Base-by-base conservation (phyloP, 371 early-diverging fungal genomes). In the Entomophthora muscae region DNA sequence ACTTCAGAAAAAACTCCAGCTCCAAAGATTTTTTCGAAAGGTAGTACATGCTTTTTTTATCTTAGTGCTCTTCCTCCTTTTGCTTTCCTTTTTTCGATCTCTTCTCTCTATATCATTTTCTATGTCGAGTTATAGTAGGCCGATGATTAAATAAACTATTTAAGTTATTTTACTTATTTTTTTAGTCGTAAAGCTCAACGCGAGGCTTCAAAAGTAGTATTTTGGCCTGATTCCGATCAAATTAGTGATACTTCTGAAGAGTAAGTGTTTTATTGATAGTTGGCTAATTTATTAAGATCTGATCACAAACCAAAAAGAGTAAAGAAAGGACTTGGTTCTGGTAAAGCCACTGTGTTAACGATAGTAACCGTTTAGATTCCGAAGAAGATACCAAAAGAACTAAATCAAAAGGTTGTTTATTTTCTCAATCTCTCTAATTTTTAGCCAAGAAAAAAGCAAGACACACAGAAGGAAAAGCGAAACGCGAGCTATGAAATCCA, bases 121-220 rank as follows among this genome's bases (percentile, higher is more conserved):
- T 42, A 17, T 42, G 5, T 42, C 17, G 42, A 42, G 42, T 42
- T 42, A 42, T 10, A 10, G 5, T 42, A 42, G 42, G 42, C 17
- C 17, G 42, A 10, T 42, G 42, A 42, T 42, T 10, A 42, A 10
- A 5, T 10, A 42, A 17, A 5, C 17, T 42, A 42, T 42, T 42
- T 42, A 5, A 42, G 17, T 42, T n/a, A n/a, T 17, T 42, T 42
- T 60, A 64, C 52, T 57, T 54, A 32, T 61, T 52, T 53, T n/a
- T 21, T 12, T 54, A 58, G 64, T 10, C 32, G 32, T 65, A 65
- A 58, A 30, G 55, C 51, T 52, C 58, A 52, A 52, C 56, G 17
- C n/a, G 51, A 58, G 33, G 56, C 32, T 52, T 17, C 64, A 58
- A 29, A 27, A 55, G 28, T 53, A 67, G 5, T 66, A 53, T 24